A percentile compares a stretch with the other conserved stretches of the same genome.
Evolutionary conservation across 2,329 filamentous ascomycete genomes (phyloP).

Genomic region (Aspergillus vadensis): DNA sequence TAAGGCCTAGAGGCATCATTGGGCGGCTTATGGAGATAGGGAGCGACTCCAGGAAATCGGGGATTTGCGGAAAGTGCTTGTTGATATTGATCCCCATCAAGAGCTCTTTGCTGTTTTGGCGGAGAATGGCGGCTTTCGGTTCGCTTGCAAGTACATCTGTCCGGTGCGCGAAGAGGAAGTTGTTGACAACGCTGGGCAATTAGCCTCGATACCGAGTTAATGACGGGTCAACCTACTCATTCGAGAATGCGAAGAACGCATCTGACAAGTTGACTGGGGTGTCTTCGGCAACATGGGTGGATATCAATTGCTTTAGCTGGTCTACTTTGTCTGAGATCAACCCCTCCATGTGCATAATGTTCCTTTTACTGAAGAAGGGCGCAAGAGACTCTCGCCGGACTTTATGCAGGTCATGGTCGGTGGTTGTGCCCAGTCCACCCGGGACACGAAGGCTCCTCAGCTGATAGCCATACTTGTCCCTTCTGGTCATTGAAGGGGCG

Average conservation of each 20-base stretch:
- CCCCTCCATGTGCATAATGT: slow-evolving; percentile 29
- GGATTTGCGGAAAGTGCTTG: slow-evolving; percentile 34
- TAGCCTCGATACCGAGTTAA: background rate
- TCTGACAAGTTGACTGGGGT: slow-evolving; percentile 29
- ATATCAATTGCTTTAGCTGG: slow-evolving; percentile 15
- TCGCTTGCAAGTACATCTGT: slow-evolving; percentile 27
- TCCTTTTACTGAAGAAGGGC: slow-evolving; percentile 36
- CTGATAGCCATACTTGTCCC: slow-evolving; percentile 31
- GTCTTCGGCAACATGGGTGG: background rate
- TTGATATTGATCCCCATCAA: slow-evolving; percentile 35
- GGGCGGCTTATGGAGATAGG: background rate
- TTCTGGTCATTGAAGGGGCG: slow-evolving; percentile 23
- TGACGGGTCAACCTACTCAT: background rate
- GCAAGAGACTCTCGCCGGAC: slow-evolving; percentile 32
- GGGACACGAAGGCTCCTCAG: slow-evolving; percentile 27
- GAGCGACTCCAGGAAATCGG: slow-evolving; percentile 24
- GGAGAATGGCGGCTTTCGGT: slow-evolving; percentile 25
- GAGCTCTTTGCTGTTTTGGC: slow-evolving; percentile 31
- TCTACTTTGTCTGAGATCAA: slow-evolving; percentile 29
- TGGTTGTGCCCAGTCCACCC: slow-evolving; percentile 30
- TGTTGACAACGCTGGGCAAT: slow-evolving; percentile 28
- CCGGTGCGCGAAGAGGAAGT: slow-evolving; percentile 34
- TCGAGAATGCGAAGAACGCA: slow-evolving; percentile 18
- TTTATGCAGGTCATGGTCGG: slow-evolving; percentile 32
- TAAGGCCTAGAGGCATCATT: slow-evolving; percentile 1